Conservation (phyloP, 1,139 yeast genomes). For the Pichia sp. region DNA sequence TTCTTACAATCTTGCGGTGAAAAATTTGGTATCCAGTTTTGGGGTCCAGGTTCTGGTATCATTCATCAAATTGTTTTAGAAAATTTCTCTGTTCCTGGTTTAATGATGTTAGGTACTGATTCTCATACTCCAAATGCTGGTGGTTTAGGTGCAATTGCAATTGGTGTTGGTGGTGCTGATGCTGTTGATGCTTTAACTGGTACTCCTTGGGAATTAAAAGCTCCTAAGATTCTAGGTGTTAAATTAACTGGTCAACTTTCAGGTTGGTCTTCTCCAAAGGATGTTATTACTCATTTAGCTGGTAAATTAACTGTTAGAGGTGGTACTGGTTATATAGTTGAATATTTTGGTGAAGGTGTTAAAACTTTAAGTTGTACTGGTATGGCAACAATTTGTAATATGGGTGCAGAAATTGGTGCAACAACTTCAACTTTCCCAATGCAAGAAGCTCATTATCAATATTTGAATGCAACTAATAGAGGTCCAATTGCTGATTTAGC, state of each 20-base stretch:
- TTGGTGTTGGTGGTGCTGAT: conserved; percentile 99
- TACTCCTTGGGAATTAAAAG: conserved; percentile 98
- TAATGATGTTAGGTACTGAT: conserved; percentile 95
- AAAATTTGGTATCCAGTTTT: conserved; percentile 91
- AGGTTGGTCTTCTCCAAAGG: conserved; percentile 97
- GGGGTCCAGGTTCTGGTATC: conserved; percentile 99
- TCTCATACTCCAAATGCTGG: conserved; percentile 98
- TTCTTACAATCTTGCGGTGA: conserved; percentile 85
- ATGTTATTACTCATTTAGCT: conserved; percentile 84
- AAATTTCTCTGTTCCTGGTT: conserved; percentile 90
- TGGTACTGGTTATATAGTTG: conserved; percentile 94
- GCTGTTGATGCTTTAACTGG: conserved; percentile 96
- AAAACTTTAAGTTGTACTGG: conserved; percentile 85
- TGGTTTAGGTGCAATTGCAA: conserved; percentile 94
- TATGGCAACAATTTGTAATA: conserved; percentile 98
- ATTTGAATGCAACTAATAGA: conserved; percentile 75
- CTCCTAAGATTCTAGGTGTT: conserved; percentile 89
- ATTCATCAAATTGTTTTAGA: conserved; percentile 96
- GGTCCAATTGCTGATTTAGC: conserved; percentile 78
- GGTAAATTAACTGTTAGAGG: conserved; percentile 92
- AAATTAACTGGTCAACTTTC: conserved; percentile 77
- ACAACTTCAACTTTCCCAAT: conserved; percentile 96
- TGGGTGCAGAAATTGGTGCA: conserved; percentile 99
- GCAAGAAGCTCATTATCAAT: conserved; percentile 79
- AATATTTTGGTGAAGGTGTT: conserved; percentile 94